Base-by-base conservation (phyloP, 768 basidiomycete species). In the Auriculariales sp. region DNA sequence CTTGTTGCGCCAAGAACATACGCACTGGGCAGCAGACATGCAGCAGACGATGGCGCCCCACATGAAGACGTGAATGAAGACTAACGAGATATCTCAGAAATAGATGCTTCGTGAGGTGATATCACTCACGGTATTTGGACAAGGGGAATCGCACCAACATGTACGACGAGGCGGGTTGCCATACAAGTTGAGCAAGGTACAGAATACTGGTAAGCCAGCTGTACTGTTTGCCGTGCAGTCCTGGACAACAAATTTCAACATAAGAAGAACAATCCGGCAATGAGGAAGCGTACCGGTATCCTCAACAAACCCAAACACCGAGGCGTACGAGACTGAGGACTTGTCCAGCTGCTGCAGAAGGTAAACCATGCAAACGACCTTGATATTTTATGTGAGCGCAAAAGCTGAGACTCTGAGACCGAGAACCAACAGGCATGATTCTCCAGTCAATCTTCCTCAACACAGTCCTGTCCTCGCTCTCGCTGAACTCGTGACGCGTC, bases 241-340 rank as follows among this genome's bases (percentile, higher is more conserved):
- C 39, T 44, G 39, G 24, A 65, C 63, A 30, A 67, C 59, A 29
- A 57, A 64, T 66, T 42, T 15, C n/a, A 24, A 24, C n/a, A 52
- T 22, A 31, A 33, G 22, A 11, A 34, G 28, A 17, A 33, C 9
- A 7, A 25, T 44, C 28, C 7, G 10, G 14, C 28, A 28, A 22
- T 39, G 35, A 10, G 17, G 47, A 25, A 25, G 50, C 60, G 29
- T 49, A 66, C 66, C 57, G 5, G 69, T 63, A 36, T 67, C 63
- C 12, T 59, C 48, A 10, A 64, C 63, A 31, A 72, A 63, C 11
- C 64, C 64, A 53, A 72, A 74, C 6, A 72, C 69, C 4, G 72
- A 69, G 1, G 72, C 66, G 53, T 72, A 75, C 10, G 70, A 71
- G 24, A 75, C 56, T 2, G 71, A 70, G 1, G 70, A 71, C 66